These are phyloP conservation scores for Lactuca saligna DNA, from an alignment of 129 eudicot species.

Conservation along the genomic window DNA sequence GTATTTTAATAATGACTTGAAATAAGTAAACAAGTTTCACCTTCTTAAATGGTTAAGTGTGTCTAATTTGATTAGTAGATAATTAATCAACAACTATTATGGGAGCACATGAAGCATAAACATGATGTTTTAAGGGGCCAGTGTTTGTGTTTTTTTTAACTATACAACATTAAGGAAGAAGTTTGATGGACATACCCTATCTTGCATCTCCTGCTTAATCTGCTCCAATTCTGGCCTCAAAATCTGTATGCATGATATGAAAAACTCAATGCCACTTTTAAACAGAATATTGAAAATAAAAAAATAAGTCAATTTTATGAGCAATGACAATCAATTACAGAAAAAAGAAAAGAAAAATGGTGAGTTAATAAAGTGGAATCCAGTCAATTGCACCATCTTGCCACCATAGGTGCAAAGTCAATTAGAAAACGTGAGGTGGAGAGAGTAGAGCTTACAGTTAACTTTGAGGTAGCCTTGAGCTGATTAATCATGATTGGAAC, in stretches of 20 bases:
- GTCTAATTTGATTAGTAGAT: neutral
- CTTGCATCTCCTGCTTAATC: conserved; percentile 76
- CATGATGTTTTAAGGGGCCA: no score
- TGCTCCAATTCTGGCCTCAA: conserved; percentile 76
- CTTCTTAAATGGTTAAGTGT: neutral
- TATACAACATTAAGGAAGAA: neutral
- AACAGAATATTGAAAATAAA: neutral
- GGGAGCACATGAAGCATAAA: neutral
- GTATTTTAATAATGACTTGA: neutral
- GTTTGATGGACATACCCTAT: conserved; percentile 47
- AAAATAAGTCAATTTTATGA: conserved; percentile 8
- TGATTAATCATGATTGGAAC: conserved; percentile 75
- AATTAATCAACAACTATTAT: neutral
- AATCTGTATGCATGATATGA: conserved; percentile 50
- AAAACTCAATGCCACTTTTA: neutral
- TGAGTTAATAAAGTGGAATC: no score
- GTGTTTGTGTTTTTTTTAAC: no score
- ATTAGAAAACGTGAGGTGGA: conserved; percentile 9
- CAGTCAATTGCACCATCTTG: no score
- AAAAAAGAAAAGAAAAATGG: neutral
- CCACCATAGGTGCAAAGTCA: neutral
- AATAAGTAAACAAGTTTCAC: neutral
- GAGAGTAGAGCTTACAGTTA: conserved; percentile 55
- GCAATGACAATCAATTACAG: conserved; percentile 1
- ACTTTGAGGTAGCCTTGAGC: conserved; percentile 75